These are phyloP conservation scores for Rhodosporidiobolus odoratus DNA, from an alignment of 768 basidiomycete genomes.

Conservation along the genomic window DNA sequence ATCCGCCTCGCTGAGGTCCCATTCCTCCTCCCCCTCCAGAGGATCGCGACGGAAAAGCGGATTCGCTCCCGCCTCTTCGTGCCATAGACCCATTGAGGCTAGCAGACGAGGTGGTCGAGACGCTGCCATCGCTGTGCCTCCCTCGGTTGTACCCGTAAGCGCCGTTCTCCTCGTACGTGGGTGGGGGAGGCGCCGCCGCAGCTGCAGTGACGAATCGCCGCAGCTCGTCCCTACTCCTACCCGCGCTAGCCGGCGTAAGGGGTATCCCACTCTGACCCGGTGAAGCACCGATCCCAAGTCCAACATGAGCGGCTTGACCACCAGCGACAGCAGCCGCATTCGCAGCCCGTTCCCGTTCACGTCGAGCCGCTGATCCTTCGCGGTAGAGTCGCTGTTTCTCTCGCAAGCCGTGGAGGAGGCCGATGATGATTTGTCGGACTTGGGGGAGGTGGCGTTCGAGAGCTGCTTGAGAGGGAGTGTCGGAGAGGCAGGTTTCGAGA, in stretches of 20 bases:
- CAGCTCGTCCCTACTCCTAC: slow-evolving; percentile 57
- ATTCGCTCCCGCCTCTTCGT: slow-evolving; percentile 7
- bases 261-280: slow-evolving; percentile 3
- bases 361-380: slow-evolving; percentile 39
- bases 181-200: background rate
- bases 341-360: slow-evolving; percentile 11
- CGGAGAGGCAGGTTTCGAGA: slow-evolving; percentile 81
- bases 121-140: slow-evolving; percentile 14
- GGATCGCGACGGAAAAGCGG: slow-evolving; percentile 3
- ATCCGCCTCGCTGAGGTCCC: background rate
- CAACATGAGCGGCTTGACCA: too few species aligned
- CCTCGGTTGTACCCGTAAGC: background rate
- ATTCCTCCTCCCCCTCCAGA: too few species aligned
- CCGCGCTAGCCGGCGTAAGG: slow-evolving; percentile 26
- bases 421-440: slow-evolving; percentile 87
- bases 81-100: too few species aligned
- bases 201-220: slow-evolving; percentile 53
- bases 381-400: slow-evolving; percentile 84
- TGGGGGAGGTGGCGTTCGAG: slow-evolving; percentile 83
- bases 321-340: background rate
- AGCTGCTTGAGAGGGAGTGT: slow-evolving; percentile 77
- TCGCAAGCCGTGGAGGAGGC: slow-evolving; percentile 85
- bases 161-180: background rate
- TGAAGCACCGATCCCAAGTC: background rate
- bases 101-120: slow-evolving; percentile 35